Conservation (phyloP, 805 yeast genomes). For the Pichia deserticola region DNA sequence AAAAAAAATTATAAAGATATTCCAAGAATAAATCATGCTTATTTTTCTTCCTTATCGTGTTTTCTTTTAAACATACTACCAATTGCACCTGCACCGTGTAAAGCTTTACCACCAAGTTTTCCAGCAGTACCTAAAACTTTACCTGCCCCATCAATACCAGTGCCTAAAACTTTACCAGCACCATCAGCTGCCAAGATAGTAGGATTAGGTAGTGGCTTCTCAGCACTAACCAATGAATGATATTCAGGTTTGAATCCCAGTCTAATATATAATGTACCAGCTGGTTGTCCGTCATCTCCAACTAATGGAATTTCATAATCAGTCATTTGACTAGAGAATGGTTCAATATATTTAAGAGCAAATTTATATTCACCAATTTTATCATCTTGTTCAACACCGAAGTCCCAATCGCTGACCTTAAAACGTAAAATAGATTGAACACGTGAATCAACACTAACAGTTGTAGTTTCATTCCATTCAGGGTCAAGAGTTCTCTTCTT, state of each 20-base stretch:
- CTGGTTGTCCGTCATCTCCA: conserved; percentile 43
- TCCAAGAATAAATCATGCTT: not conserved
- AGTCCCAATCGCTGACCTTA: conserved; percentile 82
- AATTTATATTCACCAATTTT: conserved; percentile 59
- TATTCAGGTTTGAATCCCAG: conserved; percentile 67
- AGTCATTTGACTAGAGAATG: conserved; percentile 42
- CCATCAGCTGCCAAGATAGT: conserved; percentile 36
- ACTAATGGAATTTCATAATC: conserved; percentile 43
- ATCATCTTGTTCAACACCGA: conserved; percentile 84
- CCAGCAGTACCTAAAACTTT: conserved; percentile 38
- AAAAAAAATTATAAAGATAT: too few species aligned
- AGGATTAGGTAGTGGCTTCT: conserved; percentile 33
- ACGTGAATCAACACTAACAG: conserved; percentile 52
- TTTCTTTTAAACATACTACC: conserved; percentile 25
- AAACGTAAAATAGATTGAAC: conserved; percentile 51
- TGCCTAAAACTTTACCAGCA: conserved; percentile 39
- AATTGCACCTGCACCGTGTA: conserved; percentile 36
- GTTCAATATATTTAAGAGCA: conserved; percentile 53
- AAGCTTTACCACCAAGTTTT: conserved; percentile 45
- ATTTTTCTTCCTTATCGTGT: conserved; percentile 7
- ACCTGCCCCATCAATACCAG: conserved; percentile 34
- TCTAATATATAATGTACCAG: conserved; percentile 58
- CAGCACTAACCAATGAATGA: conserved; percentile 35
- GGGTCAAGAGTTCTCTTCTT: conserved; percentile 86
- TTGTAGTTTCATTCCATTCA: conserved; percentile 70